phyloP scores from a whole-genome alignment of 192 early-diverging fungal genomes.

The Coemansia sp. region DNA sequence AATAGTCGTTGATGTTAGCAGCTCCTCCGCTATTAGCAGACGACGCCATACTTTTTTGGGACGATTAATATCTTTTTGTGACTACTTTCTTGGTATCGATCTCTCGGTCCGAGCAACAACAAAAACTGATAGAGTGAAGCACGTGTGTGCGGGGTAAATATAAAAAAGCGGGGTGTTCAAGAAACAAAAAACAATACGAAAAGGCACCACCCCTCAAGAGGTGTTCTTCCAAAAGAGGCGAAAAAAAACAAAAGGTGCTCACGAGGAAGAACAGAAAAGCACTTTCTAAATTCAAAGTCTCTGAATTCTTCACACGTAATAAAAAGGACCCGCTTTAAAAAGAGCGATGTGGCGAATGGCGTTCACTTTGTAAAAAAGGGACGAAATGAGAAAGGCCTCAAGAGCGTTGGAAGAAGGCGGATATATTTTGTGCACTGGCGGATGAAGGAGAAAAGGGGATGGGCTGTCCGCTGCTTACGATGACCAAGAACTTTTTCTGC shows the following conservation, averaged over 20 bases:
- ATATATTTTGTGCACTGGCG: not conserved
- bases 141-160: not conserved
- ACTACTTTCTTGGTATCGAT: not conserved
- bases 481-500: not conserved
- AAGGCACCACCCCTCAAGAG: not conserved
- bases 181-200: constrained; percentile 1
- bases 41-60: not conserved
- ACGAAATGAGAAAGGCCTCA: not conserved
- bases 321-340: not conserved
- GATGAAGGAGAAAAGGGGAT: not conserved
- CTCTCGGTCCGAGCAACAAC: not conserved
- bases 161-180: not conserved
- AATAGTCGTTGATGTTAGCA: constrained; percentile 1
- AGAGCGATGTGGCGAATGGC: not conserved
- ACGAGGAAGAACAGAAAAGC: constrained; percentile 7
- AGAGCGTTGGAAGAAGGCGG: not conserved
- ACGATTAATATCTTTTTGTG: not conserved
- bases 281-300: not conserved
- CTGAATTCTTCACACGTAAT: not conserved
- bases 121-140: not conserved
- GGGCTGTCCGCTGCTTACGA: not conserved
- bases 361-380: not conserved
- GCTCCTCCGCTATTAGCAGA: not conserved
- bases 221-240: not conserved
- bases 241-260: not conserved